These are phyloP conservation scores for Emergomyces orientalis DNA, from an alignment of 2,329 filamentous ascomycete genomes.

Conservation along the genomic window DNA sequence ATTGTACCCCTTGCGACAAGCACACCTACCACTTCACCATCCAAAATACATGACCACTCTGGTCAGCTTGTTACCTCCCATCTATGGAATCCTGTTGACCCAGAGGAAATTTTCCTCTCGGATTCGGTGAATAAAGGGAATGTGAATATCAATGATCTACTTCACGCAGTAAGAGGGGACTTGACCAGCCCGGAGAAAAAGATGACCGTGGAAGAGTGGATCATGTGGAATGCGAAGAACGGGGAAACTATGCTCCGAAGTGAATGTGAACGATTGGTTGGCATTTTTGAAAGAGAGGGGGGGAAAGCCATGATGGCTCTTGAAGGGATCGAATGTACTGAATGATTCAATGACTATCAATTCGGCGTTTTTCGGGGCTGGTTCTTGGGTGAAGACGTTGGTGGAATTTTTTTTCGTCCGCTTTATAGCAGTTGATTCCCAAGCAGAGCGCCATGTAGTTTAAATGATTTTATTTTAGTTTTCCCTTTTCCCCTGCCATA, in stretches of 20 bases:
- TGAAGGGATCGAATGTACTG: slow-evolving; percentile 56
- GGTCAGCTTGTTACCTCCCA: slow-evolving; percentile 47
- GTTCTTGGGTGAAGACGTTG: not conserved
- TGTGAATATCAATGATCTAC: slow-evolving; percentile 38
- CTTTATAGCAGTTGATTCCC: not conserved
- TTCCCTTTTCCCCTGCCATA: not conserved
- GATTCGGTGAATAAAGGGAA: slow-evolving; percentile 41
- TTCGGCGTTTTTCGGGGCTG: slow-evolving; percentile 10
- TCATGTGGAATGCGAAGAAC: slow-evolving; percentile 66
- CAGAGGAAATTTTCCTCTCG: slow-evolving; percentile 53
- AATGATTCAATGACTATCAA: slow-evolving; percentile 21
- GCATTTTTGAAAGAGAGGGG: slow-evolving; percentile 74
- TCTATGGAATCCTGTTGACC: slow-evolving; percentile 65
- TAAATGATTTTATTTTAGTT: not conserved
- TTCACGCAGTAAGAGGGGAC: slow-evolving; percentile 47
- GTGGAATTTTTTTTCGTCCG: not conserved
- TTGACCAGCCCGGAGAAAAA: slow-evolving; percentile 68
- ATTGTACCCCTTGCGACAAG: slow-evolving; percentile 37
- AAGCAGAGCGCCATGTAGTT: not conserved
- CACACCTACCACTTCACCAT: slow-evolving; percentile 46
- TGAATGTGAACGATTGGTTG: slow-evolving; percentile 77
- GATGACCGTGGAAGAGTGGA: slow-evolving; percentile 94
- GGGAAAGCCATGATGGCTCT: slow-evolving; percentile 65
- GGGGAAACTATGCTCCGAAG: slow-evolving; percentile 69
- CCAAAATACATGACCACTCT: slow-evolving; percentile 44